Conservation (phyloP, 1,139 yeast species). For the Meyerozyma guilliermondii region DNA sequence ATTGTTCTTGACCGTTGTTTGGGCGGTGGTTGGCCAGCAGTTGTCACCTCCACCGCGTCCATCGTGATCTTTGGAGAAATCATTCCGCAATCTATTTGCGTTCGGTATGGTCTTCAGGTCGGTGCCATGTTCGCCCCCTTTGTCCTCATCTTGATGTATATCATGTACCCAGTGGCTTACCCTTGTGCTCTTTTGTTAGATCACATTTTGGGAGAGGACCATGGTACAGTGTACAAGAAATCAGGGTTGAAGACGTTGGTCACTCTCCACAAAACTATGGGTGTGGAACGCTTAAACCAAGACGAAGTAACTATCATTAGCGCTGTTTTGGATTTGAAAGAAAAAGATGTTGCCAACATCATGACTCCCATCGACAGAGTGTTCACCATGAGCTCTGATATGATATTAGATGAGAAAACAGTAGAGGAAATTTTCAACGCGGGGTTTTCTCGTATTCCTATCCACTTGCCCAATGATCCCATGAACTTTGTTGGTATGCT, state of each 20-base stretch:
- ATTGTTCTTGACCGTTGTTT: constrained; percentile 87
- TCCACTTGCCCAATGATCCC: constrained; percentile 86
- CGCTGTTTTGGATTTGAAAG: constrained; percentile 91
- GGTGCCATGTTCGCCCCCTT: constrained; percentile 92
- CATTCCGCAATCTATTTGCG: constrained; percentile 92
- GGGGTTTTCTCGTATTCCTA: constrained; percentile 95
- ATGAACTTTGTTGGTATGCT: constrained; percentile 92
- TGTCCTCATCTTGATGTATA: constrained; percentile 77
- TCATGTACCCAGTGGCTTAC: constrained; percentile 88
- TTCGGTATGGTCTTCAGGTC: constrained; percentile 84
- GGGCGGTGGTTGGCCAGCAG: constrained; percentile 98
- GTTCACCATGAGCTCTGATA: constrained; percentile 82
- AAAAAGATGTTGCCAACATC: constrained; percentile 76
- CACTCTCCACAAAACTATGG: constrained; percentile 90
- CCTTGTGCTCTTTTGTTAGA: constrained; percentile 85
- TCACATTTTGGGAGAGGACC: constrained; percentile 85
- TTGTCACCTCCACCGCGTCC: constrained; percentile 83
- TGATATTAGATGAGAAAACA: constrained; percentile 73
- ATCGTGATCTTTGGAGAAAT: constrained; percentile 96
- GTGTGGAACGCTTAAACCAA: constrained; percentile 85
- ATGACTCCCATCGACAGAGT: constrained; percentile 96
- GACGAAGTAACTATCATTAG: constrained; percentile 96
- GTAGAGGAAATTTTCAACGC: constrained; percentile 91
- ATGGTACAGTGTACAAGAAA: constrained; percentile 90
- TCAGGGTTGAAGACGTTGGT: constrained; percentile 92